phyloP scores from a whole-genome alignment of 768 basidiomycete species.

The Xerocomus spinulosus region DNA sequence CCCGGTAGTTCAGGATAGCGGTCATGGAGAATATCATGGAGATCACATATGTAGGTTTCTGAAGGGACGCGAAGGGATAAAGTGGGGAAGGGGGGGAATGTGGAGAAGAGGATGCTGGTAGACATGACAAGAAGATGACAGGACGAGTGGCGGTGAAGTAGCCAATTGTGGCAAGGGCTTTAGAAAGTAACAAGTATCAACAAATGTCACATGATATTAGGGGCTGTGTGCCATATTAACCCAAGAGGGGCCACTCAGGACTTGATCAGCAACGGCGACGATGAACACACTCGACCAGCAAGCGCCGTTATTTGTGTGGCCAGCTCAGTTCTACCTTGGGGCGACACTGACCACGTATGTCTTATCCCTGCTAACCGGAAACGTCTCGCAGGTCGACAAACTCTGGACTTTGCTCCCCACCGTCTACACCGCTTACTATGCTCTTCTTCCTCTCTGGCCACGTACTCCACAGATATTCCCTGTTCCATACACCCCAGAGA shows the following conservation, averaged over 20 bases:
- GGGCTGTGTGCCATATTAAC: background rate
- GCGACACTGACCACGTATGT: constrained; percentile 49
- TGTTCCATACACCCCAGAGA: constrained; percentile 53
- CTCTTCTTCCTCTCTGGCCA: constrained; percentile 64
- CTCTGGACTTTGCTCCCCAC: constrained; percentile 77
- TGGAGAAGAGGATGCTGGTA: constrained; percentile 51
- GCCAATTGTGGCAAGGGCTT: constrained; percentile 13
- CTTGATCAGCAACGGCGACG: background rate
- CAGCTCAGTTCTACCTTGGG: constrained; percentile 55
- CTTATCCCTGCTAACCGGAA: constrained; percentile 62
- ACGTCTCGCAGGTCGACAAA: constrained; percentile 86
- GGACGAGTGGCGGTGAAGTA: background rate
- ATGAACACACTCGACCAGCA: constrained; percentile 17
- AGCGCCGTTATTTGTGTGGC: constrained; percentile 49
- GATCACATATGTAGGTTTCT: constrained; percentile 36
- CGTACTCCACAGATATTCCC: constrained; percentile 34
- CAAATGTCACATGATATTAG: background rate
- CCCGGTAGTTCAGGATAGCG: constrained; percentile 47
- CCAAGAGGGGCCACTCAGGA: background rate
- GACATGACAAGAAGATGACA: constrained; percentile 35
- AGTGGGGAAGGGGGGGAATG: constrained; percentile 59
- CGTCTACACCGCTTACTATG: constrained; percentile 78
- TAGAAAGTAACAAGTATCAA: constrained; percentile 18
- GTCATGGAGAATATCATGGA: constrained; percentile 41
- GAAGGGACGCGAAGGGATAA: constrained; percentile 44